Evolutionary conservation across 2,329 filamentous ascomycete genomes (phyloP).

Genomic region (Didymella sp.): DNA sequence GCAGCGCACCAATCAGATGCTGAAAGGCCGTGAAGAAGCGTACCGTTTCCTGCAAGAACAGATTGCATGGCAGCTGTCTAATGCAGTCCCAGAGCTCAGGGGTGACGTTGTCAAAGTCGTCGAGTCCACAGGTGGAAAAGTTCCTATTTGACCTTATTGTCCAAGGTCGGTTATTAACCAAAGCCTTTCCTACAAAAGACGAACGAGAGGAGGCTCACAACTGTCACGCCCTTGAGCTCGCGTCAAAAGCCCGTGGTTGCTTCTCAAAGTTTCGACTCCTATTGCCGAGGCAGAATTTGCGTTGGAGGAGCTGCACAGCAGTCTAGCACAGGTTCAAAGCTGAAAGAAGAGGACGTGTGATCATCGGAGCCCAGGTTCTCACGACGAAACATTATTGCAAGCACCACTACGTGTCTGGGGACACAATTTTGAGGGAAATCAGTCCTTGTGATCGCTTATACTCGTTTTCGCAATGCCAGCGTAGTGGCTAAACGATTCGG

Average conservation of each 20-base stretch:
- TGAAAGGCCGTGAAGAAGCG: conserved; percentile 67
- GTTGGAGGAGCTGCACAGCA: not conserved
- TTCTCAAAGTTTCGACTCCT: not conserved
- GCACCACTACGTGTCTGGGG: not conserved
- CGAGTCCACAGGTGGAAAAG: conserved; percentile 53
- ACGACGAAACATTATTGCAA: not conserved
- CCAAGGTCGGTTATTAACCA: not conserved
- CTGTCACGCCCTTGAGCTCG: not conserved
- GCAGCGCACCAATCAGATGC: conserved; percentile 67
- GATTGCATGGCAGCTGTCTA: conserved; percentile 64
- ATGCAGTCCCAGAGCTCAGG: conserved; percentile 64
- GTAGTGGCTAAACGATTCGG: not conserved
- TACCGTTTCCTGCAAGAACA: conserved; percentile 66
- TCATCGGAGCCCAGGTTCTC: not conserved
- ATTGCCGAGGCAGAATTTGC: not conserved
- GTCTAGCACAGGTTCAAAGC: not conserved
- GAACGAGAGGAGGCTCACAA: not conserved
- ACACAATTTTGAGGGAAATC: not conserved
- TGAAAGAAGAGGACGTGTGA: not conserved
- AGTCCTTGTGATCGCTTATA: not conserved
- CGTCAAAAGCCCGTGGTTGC: not conserved
- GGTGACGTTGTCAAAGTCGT: conserved; percentile 62
- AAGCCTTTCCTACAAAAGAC: not conserved
- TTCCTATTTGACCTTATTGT: conserved; percentile 24
- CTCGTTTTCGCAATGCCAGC: not conserved